These are phyloP conservation scores for Capsella bursapastoris DNA, from an alignment of 345 rosid species.

Conservation along the genomic window DNA sequence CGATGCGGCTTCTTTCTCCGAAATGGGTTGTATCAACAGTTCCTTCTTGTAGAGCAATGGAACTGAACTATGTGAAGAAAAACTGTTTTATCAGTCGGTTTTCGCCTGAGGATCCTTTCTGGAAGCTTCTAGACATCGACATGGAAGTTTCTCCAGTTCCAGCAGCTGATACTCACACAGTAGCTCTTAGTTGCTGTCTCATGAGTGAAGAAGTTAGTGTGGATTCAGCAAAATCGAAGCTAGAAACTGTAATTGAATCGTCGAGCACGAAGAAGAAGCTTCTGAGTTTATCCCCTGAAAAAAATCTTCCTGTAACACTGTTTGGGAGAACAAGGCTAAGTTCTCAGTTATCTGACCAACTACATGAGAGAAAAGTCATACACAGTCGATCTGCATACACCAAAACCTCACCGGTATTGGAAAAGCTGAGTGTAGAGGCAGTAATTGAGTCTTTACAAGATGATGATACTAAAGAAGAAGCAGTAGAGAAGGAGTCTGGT, in stretches of 20 bases:
- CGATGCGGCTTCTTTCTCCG: slow-evolving; percentile 71
- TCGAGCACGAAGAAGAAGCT: slow-evolving; percentile 42
- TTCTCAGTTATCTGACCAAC: slow-evolving; percentile 44
- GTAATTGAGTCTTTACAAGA: slow-evolving; percentile 41
- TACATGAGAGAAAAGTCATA: slow-evolving; percentile 30
- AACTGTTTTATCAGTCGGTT: slow-evolving; percentile 54
- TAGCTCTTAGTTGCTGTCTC: slow-evolving; percentile 40
- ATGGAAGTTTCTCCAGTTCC: slow-evolving; percentile 47
- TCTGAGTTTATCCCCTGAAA: slow-evolving; percentile 53
- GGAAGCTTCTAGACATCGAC: slow-evolving; percentile 81
- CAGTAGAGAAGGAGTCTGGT: slow-evolving; percentile 24
- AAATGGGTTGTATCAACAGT: slow-evolving; percentile 85
- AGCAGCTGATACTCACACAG: slow-evolving; percentile 30
- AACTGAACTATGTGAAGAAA: slow-evolving; percentile 69
- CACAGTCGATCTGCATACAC: slow-evolving; percentile 4
- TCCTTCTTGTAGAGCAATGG: slow-evolving; percentile 78
- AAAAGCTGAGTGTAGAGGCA: slow-evolving; percentile 19
- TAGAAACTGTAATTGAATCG: slow-evolving; percentile 38
- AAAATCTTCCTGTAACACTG: slow-evolving; percentile 57
- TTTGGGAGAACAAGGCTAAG: slow-evolving; percentile 77
- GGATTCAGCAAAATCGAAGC: slow-evolving; percentile 40
- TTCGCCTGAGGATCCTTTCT: slow-evolving; percentile 60
- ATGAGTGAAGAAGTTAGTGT: slow-evolving; percentile 39
- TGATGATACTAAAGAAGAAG: slow-evolving; percentile 25
- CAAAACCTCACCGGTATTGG: slow-evolving; percentile 15